A percentile compares a stretch with the other conserved stretches of the same genome.
Conservation (phyloP, 108 stramenopile genomes). For the Nitzschia inconspicua region DNA sequence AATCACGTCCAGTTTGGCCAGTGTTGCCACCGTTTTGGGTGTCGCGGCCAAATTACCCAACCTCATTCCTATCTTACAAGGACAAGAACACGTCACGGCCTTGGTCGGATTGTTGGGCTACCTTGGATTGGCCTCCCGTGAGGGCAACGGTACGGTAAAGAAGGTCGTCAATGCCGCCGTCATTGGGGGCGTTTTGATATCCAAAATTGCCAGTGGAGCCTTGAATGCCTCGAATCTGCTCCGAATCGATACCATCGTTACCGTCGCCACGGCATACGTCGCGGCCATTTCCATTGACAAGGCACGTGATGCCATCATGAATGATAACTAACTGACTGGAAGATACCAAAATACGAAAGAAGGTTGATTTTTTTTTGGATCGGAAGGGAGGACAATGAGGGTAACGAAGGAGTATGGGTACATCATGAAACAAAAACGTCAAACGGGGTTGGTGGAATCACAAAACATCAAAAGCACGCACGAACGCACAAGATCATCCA, state of each 20-base stretch:
- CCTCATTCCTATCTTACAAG: neutral
- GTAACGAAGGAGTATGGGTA: too few species aligned
- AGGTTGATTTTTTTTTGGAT: too few species aligned
- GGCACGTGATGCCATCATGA: too few species aligned
- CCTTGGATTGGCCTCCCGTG: neutral
- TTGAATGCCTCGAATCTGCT: neutral
- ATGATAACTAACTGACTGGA: too few species aligned
- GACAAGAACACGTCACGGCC: neutral
- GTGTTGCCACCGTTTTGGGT: neutral
- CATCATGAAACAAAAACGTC: too few species aligned
- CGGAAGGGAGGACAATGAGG: too few species aligned
- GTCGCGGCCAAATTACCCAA: neutral
- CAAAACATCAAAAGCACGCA: too few species aligned
- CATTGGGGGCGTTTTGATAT: neutral
- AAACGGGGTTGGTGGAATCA: too few species aligned
- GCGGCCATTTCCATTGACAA: too few species aligned
- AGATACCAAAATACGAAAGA: too few species aligned
- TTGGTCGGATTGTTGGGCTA: neutral
- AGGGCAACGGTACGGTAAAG: neutral
- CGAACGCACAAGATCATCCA: too few species aligned
- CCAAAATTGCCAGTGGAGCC: neutral
- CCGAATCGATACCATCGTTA: neutral
- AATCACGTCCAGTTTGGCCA: too few species aligned
- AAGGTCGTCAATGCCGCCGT: neutral
- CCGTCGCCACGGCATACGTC: neutral